Evolutionary conservation across 2,329 filamentous ascomycete species (phyloP), one percentile per base, ranked within the genome.

Genomic region (Phaeosphaeria sp.): DNA sequence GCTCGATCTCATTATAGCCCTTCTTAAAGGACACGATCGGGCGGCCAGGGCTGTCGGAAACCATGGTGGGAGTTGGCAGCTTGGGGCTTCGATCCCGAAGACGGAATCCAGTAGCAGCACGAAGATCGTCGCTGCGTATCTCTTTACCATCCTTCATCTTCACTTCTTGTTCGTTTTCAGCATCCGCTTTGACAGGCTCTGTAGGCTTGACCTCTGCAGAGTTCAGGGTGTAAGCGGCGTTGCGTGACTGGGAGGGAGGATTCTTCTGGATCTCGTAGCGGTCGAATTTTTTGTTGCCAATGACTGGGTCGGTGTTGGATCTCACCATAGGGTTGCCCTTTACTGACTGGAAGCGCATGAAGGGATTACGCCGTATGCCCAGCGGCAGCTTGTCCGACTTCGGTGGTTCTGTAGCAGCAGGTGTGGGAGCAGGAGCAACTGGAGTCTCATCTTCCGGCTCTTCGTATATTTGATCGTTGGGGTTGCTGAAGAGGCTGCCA

Each of bases 1-100:
- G 79, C 87, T 92, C 89, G 84, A 90, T 83, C 75, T 90, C 88
- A 75, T 85, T 86, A 89, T 92, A 97, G 75, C 90, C 86, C 72
- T 86, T 86, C 79, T 96, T 87, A 84, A 98, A 98, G 85, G 94
- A 98, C 84, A 98, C 94, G 83, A 98, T 98, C 63, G 94, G 94
- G 74, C 94, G 88, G 69, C 92, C 92, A 69, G 91, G 90, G 73
- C 86, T 90, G 80, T 97, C 90, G 81, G 93, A 97, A 78, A 98
- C 93, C 72, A 91, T 89, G 54, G 91, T 92, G 64, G 94, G 94
- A 72, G 90, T 94, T 25, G 93, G 94, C 61, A 98, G 83, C 74
- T 91, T 96, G 56, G 88, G 80, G 78, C 93, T 97, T 72, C 93
- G 89, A 77, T 97, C 92, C 75, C 88, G 93, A 63, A 95, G 82